These are phyloP conservation scores for Myxozyma vanderwaltii DNA, from an alignment of 805 yeast species.

Conservation along the genomic window DNA sequence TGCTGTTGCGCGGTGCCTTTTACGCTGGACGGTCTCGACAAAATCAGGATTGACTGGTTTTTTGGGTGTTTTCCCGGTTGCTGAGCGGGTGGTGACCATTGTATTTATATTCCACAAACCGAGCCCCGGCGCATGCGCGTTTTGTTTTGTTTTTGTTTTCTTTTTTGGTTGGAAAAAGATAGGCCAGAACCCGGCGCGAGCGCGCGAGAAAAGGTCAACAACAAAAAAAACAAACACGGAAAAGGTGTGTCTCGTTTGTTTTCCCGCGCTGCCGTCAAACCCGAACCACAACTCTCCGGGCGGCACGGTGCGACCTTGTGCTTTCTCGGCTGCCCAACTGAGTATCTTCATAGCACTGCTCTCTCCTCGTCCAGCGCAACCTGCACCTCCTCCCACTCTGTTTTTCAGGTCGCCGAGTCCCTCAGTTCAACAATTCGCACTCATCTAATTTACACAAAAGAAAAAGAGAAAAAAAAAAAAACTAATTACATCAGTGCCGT, in stretches of 20 bases:
- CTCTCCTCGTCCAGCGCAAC: too few species aligned
- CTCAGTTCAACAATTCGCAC: neutral
- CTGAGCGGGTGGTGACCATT: conserved; percentile 28
- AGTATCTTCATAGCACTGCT: neutral
- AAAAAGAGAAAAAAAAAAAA: too few species aligned
- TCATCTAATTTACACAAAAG: neutral
- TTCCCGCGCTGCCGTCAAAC: neutral
- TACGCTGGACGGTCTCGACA: conserved; percentile 19
- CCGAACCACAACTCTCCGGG: conserved; percentile 11
- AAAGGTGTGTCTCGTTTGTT: conserved; percentile 1
- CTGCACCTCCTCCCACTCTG: too few species aligned
- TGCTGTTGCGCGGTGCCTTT: neutral
- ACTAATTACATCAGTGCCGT: conserved; percentile 24
- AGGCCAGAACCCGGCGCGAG: neutral
- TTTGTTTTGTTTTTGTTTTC: neutral
- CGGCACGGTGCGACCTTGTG: conserved; percentile 3
- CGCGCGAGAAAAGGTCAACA: neutral
- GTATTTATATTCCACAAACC: neutral
- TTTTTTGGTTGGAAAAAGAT: neutral
- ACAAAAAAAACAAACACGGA: neutral
- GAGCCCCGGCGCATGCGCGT: neutral
- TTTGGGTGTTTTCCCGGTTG: conserved; percentile 29
- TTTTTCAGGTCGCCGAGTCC: too few species aligned
- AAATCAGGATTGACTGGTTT: conserved; percentile 19
- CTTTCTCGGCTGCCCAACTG: neutral